These are phyloP conservation scores for Polytrichum commune DNA, from an alignment of 225 moss, liverwort and hornwort species.

Conservation along the genomic window DNA sequence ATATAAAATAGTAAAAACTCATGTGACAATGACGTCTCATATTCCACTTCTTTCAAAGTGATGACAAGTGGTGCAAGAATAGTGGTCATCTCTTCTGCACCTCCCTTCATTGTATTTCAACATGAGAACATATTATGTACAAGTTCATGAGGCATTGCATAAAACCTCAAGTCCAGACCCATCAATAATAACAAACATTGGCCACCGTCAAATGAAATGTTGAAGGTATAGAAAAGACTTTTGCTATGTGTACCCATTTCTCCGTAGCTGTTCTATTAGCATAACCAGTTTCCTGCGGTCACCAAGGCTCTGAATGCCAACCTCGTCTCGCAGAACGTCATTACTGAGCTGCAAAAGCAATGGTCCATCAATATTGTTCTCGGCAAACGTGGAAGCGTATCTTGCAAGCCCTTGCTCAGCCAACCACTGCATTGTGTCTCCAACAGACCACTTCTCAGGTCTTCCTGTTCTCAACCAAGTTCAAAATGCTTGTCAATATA, in stretches of 20 bases:
- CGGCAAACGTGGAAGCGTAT: constrained; percentile 60
- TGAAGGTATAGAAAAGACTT: background rate
- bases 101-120: too few species aligned
- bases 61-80: too few species aligned
- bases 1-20: too few species aligned
- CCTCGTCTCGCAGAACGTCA: constrained; percentile 60
- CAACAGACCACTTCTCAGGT: constrained; percentile 69
- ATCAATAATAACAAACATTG: too few species aligned
- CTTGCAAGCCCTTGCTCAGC: constrained; percentile 58
- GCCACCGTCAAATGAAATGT: too few species aligned
- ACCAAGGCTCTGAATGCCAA: constrained; percentile 59
- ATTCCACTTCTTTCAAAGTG: too few species aligned
- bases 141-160: too few species aligned
- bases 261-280: constrained; percentile 30
- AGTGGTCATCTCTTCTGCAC: too few species aligned
- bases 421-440: constrained; percentile 72
- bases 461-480: constrained; percentile 29
- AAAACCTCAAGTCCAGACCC: too few species aligned
- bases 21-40: too few species aligned
- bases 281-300: constrained; percentile 58
- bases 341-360: constrained; percentile 55
- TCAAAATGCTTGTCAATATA: background rate
- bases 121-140: too few species aligned
- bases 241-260: constrained; percentile 5
- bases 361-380: constrained; percentile 60